phyloP scores from a whole-genome alignment of 148 eudicot genomes.

The Camellia lanceoleosa region DNA sequence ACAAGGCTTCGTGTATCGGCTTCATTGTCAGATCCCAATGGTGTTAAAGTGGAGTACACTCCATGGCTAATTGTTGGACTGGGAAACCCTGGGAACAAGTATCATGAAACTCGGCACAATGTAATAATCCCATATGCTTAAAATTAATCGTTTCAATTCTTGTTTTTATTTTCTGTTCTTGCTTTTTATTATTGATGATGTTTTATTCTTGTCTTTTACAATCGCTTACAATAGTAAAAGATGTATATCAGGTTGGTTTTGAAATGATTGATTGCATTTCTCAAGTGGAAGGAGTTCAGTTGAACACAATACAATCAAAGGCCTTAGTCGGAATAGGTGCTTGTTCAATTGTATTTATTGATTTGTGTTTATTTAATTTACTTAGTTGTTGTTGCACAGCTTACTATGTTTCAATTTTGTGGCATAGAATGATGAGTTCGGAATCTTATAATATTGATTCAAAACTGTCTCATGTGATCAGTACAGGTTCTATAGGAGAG shows the following conservation, averaged over 20 bases:
- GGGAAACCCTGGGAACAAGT: slow-evolving; percentile 93
- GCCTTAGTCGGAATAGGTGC: slow-evolving; percentile 91
- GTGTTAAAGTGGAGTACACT: slow-evolving; percentile 64
- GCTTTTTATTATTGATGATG: no score
- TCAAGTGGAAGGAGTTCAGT: slow-evolving; percentile 62
- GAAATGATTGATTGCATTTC: slow-evolving; percentile 93
- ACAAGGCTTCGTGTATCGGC: slow-evolving; percentile 44
- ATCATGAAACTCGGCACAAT: slow-evolving; percentile 89
- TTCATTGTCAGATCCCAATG: slow-evolving; percentile 42
- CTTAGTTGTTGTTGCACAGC: not conserved
- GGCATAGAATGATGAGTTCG: not conserved
- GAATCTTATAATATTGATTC: slow-evolving; percentile 4
- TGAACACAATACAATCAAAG: slow-evolving; percentile 97
- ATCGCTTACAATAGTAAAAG: not conserved
- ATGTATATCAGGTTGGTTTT: slow-evolving; percentile 74
- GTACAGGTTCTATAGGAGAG: slow-evolving; percentile 90
- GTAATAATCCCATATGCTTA: slow-evolving; percentile 32
- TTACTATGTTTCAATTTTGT: not conserved
- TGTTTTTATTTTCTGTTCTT: not conserved
- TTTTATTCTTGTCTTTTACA: not conserved
- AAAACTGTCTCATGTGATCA: slow-evolving; percentile 24
- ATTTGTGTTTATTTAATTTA: no score
- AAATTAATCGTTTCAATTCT: not conserved
- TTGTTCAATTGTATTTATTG: slow-evolving; percentile 10
- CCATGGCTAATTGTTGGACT: slow-evolving; percentile 96